Evolutionary conservation across 495 filamentous ascomycete genomes (phyloP).

Genomic region (Geoglossum glabrum): DNA sequence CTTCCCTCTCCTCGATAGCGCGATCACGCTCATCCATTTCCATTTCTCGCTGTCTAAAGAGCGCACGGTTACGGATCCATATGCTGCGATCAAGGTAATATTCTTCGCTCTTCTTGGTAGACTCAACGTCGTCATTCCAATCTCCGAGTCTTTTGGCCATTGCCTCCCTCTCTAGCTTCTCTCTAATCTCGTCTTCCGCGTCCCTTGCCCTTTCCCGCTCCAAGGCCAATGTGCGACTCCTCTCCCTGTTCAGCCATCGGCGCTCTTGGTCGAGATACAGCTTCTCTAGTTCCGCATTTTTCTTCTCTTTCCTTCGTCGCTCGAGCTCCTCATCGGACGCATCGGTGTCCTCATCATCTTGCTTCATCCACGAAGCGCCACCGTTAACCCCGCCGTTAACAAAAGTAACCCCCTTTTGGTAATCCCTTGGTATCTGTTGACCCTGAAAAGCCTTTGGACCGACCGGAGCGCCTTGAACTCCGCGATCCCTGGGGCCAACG

Average conservation of each 20-base stretch:
- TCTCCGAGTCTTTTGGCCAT: slow-evolving; percentile 52
- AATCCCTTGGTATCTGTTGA: slow-evolving; percentile 52
- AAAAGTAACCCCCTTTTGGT: slow-evolving; percentile 67
- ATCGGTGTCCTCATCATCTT: slow-evolving; percentile 75
- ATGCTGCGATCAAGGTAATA: slow-evolving; percentile 72
- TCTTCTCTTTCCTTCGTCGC: slow-evolving; percentile 45
- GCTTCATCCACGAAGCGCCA: slow-evolving; percentile 26
- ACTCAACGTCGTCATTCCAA: slow-evolving; percentile 82
- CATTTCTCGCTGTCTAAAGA: slow-evolving; percentile 50
- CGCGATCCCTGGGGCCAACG: slow-evolving; percentile 56
- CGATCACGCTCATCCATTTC: slow-evolving; percentile 67
- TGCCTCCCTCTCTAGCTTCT: slow-evolving; percentile 40
- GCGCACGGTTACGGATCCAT: slow-evolving; percentile 67
- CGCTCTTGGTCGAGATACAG: slow-evolving; percentile 70
- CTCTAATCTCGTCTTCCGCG: slow-evolving; percentile 35
- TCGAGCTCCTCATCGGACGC: slow-evolving; percentile 78
- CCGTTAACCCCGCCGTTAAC: slow-evolving; percentile 65
- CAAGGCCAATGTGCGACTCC: slow-evolving; percentile 59
- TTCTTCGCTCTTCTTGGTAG: slow-evolving; percentile 45
- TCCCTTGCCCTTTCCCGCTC: slow-evolving; percentile 67
- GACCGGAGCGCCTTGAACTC: slow-evolving; percentile 54
- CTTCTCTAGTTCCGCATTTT: slow-evolving; percentile 56
- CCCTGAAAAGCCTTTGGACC: slow-evolving; percentile 56
- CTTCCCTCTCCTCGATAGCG: slow-evolving; percentile 53
- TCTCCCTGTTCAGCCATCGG: slow-evolving; percentile 76